Base-by-base conservation (phyloP, 768 basidiomycete species). In the Rhizopogon vulgaris region DNA sequence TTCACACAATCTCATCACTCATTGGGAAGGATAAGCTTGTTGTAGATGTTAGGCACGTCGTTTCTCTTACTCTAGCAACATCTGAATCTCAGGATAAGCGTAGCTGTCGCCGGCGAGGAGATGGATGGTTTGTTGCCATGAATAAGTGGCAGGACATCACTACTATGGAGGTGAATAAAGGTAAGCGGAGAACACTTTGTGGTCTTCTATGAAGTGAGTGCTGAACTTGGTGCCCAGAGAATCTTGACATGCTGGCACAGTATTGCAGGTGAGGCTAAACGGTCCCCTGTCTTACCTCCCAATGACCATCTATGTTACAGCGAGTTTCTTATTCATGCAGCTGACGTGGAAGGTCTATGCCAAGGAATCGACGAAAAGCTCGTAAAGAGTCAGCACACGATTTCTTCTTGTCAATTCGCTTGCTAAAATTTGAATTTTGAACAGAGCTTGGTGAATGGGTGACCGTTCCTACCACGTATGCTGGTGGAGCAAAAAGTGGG, bases 121-220 rank as follows among this genome's bases (percentile, higher is more conserved):
- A 81, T 41, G 82, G 73, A 56, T 99, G 96, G 96, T 75, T 92
- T 32, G 88, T 99, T 11, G 94, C 95, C 10, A 97, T 94, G 94
- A 95, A 98, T 72, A 94, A 92, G 64, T 99, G 96, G 96, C 94
- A 95, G 63, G 86, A 89, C 54, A 78, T 96, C 48, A 97, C 96
- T 0, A 91, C 97, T 60, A 92, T 92, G 85, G 85, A 90, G 61
- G 88, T 99, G 15, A 85, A 77, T 56, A 74, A 84, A 79, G 90
- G 94, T 87, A 49, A 15, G 68, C 38, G 10, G 6, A 10, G 4
- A 17, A 28, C 24, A 18, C 7, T 42, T 27, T 11, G 22, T 12
- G 8, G 51, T 32, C 41, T 39, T 48, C 30, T 30, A 48, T 41
- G 6, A 28, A 36, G 38, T 4, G 4, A 14, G 38, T 45, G 48